phyloP scores from a whole-genome alignment of 225 moss, liverwort and hornwort species.

The Antitrichia curtipendula region DNA sequence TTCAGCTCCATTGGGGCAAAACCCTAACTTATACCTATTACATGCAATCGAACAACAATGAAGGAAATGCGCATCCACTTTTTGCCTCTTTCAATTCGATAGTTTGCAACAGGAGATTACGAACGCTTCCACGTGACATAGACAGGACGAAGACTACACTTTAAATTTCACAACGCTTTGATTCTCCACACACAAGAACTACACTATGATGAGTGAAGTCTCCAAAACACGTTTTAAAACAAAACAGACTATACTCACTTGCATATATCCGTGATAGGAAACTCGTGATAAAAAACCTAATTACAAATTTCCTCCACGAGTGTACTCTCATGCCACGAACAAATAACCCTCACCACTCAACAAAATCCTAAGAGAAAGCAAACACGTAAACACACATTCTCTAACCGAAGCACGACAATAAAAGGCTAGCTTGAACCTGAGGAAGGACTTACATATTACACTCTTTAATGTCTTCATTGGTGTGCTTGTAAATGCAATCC shows the following conservation, averaged over 20 bases:
- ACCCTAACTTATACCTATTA: slow-evolving; percentile 93
- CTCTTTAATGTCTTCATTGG: slow-evolving; percentile 99
- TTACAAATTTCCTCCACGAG: not conserved
- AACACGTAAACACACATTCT: not conserved
- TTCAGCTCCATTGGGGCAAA: slow-evolving; percentile 95
- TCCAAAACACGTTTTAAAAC: not conserved
- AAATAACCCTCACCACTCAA: not conserved
- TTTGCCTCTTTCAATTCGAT: not conserved
- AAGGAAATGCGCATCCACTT: not conserved
- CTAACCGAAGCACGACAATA: not conserved
- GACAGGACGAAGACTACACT: not conserved
- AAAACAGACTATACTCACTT: not conserved
- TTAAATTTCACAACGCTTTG: not conserved
- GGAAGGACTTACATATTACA: slow-evolving; percentile 73
- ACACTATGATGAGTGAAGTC: not conserved
- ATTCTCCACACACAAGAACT: not conserved
- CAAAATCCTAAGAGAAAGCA: not conserved
- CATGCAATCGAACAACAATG: not conserved
- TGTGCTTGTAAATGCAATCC: slow-evolving; percentile 99
- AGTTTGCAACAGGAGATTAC: not conserved
- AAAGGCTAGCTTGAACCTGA: not conserved
- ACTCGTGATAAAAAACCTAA: not conserved
- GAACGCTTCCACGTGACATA: not conserved
- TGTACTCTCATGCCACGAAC: not conserved
- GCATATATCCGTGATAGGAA: not conserved